A percentile compares a stretch with the other conserved stretches of the same genome.
phyloP scores from a whole-genome alignment of 352 stramenopile genomes.

The Globisporangium okanoganense region DNA sequence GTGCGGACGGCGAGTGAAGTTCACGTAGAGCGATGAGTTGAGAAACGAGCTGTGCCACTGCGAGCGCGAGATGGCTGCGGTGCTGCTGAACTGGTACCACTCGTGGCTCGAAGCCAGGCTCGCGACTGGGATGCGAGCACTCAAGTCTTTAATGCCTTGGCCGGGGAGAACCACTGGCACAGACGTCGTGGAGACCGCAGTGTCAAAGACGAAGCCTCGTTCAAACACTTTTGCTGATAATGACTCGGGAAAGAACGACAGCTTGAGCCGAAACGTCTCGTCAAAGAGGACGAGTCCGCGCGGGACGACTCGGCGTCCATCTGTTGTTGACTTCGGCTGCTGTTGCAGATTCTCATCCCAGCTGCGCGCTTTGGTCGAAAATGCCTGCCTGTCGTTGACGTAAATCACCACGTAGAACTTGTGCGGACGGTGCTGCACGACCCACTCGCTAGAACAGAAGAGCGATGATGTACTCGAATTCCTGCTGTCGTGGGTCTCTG shows the following conservation, averaged over 20 bases:
- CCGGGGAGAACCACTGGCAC: conserved; percentile 54
- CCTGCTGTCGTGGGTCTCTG: too few relatives aligned
- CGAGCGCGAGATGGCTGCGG: conserved; percentile 28
- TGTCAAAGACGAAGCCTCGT: conserved; percentile 26
- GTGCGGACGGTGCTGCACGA: not conserved
- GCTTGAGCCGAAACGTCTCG: conserved; percentile 40
- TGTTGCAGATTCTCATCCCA: conserved; percentile 8
- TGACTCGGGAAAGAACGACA: conserved; percentile 47
- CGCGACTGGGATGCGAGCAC: conserved; percentile 23
- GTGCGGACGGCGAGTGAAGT: conserved; percentile 36
- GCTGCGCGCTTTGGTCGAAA: conserved; percentile 20
- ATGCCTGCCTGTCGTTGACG: conserved; percentile 40
- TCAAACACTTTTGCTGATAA: conserved; percentile 52
- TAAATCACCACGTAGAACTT: conserved; percentile 36
- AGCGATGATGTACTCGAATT: not conserved
- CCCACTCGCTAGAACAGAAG: not conserved
- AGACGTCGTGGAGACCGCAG: conserved; percentile 41
- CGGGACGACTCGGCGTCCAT: not conserved
- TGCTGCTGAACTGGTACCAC: conserved; percentile 78
- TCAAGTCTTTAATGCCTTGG: conserved; percentile 10
- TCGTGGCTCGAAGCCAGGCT: conserved; percentile 51
- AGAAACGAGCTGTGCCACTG: conserved; percentile 60
- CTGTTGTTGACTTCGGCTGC: not conserved
- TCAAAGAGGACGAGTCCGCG: conserved; percentile 39
- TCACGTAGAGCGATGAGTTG: conserved; percentile 40